These are phyloP conservation scores for Penicillium salamii DNA, from an alignment of 495 filamentous ascomycete genomes.

Conservation along the genomic window DNA sequence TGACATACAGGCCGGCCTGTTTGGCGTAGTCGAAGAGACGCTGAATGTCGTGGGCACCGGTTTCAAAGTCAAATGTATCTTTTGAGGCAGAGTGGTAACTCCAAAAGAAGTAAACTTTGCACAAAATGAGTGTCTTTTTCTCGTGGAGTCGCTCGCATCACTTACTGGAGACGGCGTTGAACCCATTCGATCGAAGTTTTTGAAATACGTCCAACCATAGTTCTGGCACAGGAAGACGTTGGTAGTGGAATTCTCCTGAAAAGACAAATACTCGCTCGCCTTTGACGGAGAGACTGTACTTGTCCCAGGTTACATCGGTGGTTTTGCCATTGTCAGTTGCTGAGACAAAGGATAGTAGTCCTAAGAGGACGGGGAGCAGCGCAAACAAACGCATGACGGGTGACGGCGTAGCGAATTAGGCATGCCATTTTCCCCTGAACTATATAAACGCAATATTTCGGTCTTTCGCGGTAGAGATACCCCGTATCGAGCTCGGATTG, in stretches of 20 bases:
- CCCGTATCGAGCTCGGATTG: slow-evolving; percentile 24
- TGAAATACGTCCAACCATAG: slow-evolving; percentile 62
- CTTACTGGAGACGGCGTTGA: slow-evolving; percentile 46
- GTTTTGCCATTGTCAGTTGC: slow-evolving; percentile 26
- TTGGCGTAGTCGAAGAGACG: slow-evolving; percentile 55
- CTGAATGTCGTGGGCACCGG: slow-evolving; percentile 51
- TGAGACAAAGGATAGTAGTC: slow-evolving; percentile 32
- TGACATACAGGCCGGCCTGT: slow-evolving; percentile 55
- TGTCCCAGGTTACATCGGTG: slow-evolving; percentile 47
- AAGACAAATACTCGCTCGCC: slow-evolving; percentile 56
- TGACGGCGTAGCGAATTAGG: not conserved
- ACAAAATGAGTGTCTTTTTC: not conserved
- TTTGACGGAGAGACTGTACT: slow-evolving; percentile 56
- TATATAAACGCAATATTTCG: slow-evolving; percentile 13
- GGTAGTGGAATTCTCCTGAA: slow-evolving; percentile 59
- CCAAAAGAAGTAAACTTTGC: slow-evolving; percentile 54
- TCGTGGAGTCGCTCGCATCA: slow-evolving; percentile 1
- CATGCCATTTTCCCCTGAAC: not conserved
- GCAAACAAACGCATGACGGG: slow-evolving; percentile 19
- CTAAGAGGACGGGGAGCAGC: slow-evolving; percentile 28
- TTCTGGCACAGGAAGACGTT: slow-evolving; percentile 55
- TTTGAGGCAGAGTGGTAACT: slow-evolving; percentile 51
- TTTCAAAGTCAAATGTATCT: slow-evolving; percentile 53
- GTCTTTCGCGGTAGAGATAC: slow-evolving; percentile 23
- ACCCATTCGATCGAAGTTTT: slow-evolving; percentile 59